Conservation (phyloP, 768 basidiomycete genomes). For the Sistotremastrum niveocremeum region DNA sequence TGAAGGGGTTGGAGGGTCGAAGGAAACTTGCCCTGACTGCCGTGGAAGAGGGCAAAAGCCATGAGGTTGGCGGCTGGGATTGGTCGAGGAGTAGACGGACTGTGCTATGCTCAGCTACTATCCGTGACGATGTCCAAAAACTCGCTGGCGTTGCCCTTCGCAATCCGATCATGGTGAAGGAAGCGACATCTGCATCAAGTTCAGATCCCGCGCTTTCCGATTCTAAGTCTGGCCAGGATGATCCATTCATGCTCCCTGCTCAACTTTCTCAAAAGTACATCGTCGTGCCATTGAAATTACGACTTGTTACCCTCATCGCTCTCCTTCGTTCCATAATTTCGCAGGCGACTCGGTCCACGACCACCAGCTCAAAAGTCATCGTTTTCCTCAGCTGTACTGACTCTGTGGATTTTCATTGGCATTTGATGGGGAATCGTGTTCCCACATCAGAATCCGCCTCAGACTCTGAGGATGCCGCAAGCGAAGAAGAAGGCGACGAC, state of each 20-base stretch:
- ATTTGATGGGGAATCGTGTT: slow-evolving; percentile 52
- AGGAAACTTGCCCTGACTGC: slow-evolving; percentile 60
- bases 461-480: slow-evolving; percentile 12
- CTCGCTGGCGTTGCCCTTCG: slow-evolving; percentile 72
- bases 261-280: slow-evolving; percentile 89
- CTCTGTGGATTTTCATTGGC: slow-evolving; percentile 96
- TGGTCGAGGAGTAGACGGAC: slow-evolving; percentile 70
- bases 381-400: slow-evolving; percentile 96
- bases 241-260: slow-evolving; percentile 84
- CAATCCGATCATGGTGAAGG: slow-evolving; percentile 74
- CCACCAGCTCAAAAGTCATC: slow-evolving; percentile 55
- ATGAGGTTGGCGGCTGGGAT: slow-evolving; percentile 76
- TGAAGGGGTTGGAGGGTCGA: slow-evolving; percentile 77
- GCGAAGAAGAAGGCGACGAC: slow-evolving; percentile 14
- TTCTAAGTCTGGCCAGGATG: slow-evolving; percentile 11
- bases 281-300: slow-evolving; percentile 80
- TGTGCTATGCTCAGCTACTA: slow-evolving; percentile 92
- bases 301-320: slow-evolving; percentile 84
- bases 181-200: slow-evolving; percentile 17
- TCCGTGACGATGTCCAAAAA: slow-evolving; percentile 88
- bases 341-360: slow-evolving; percentile 33
- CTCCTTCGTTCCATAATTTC: slow-evolving; percentile 71
- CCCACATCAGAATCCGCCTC: slow-evolving; percentile 36
- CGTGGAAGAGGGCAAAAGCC: slow-evolving; percentile 47
- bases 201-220: slow-evolving; percentile 8